Conservation (phyloP, 2,329 filamentous ascomycete species). For the Tolypocladium inflatum region DNA sequence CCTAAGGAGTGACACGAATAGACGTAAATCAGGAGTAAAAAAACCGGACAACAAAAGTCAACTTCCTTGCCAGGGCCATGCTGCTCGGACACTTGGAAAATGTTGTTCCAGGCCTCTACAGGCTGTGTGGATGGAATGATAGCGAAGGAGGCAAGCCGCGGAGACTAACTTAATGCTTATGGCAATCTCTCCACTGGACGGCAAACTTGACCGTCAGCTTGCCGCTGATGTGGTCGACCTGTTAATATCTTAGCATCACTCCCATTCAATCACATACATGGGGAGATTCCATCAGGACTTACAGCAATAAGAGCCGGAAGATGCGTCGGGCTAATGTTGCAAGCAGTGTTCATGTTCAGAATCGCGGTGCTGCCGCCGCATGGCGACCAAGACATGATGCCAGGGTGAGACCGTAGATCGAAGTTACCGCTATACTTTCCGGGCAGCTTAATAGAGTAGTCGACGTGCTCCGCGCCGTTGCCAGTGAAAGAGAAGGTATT, state of each 20-base stretch:
- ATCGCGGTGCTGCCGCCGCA: conserved; percentile 17
- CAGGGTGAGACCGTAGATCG: conserved; percentile 9
- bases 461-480: conserved; percentile 9
- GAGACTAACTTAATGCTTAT: conserved; percentile 7
- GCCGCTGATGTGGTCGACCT: conserved; percentile 16
- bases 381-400: conserved; percentile 12
- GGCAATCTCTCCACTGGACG: conserved; percentile 11
- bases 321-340: conserved; percentile 11
- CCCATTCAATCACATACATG: neutral
- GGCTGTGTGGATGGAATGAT: too few relatives aligned
- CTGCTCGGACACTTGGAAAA: neutral
- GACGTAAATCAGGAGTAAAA: too few relatives aligned
- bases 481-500: conserved; percentile 17
- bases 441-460: conserved; percentile 7
- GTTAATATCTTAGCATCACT: neutral
- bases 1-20: too few relatives aligned
- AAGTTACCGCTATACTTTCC: conserved; percentile 13
- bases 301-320: conserved; percentile 15
- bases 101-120: neutral
- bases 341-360: conserved; percentile 18
- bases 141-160: too few relatives aligned
- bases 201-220: conserved; percentile 14
- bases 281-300: neutral
- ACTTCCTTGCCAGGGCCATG: too few relatives aligned
- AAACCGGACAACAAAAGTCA: too few relatives aligned